Evolutionary conservation across 2,329 filamentous ascomycete genomes (phyloP), one percentile per base, ranked within the genome.

Genomic region (Huntiella omanensis): DNA sequence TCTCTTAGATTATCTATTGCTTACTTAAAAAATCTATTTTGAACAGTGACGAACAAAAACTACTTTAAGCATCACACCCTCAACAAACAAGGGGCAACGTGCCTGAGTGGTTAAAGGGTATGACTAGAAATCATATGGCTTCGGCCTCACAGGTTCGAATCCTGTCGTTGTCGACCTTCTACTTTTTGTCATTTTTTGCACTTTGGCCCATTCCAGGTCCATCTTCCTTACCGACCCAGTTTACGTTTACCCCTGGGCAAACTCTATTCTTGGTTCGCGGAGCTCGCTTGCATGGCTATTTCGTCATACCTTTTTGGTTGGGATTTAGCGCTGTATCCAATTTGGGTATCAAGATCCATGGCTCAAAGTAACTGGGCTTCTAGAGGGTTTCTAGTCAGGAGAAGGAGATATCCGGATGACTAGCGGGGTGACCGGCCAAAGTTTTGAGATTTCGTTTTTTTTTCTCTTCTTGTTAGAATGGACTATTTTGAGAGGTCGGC

Each of bases 51-150:
- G 3, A 28, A 28, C 22, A 28, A 28, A 28, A 28, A 3, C 1
- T 7, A 28, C 22, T 28, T 28, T 28, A 28, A 28, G 22, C 1
- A 19, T 4, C 0, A 4, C 7, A 10, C 2, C 22, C 3, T 28
- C 6, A 39, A 39, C 11, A 15, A 15, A 38, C 10, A 17, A 13
- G 13, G n/a, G 47, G 47, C 42, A 42, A 41, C 42, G 47, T 49
- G 47, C 47, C 47, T 40, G 47, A 49, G 47, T 49, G 43, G 47
- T 49, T 49, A 49, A 49, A 45, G 47, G 47, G 47, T 49, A 43
- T 45, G 47, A 45, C 47, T 49, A 49, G 47, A 49, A 49, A 49
- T 49, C 43, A 45, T 43, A 49, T 49, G 47, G 42, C 38, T 49
- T 49, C 43, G 47, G 38, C 42, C 43, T 44, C 47, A 45, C 42